phyloP scores from a whole-genome alignment of 169 alveolate species.

The Babesia microti region DNA sequence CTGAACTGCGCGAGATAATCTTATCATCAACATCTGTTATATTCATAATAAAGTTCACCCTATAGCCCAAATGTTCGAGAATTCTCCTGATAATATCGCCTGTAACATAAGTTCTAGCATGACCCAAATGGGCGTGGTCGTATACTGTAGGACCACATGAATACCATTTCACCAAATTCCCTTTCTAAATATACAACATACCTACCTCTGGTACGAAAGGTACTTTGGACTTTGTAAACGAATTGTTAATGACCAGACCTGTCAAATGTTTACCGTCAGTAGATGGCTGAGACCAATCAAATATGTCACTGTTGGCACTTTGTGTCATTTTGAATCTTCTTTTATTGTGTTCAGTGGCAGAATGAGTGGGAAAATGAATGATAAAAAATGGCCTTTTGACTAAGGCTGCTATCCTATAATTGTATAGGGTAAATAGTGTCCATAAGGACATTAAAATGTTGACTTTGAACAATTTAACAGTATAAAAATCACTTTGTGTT shows the following conservation, averaged over 20 bases:
- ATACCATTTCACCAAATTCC: constrained; percentile 75
- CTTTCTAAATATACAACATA: constrained; percentile 39
- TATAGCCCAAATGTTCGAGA: constrained; percentile 86
- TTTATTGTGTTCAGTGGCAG: no score
- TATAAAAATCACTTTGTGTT: no score
- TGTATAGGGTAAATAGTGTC: no score
- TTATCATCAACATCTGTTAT: constrained; percentile 98
- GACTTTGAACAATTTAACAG: no score
- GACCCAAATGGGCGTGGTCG: constrained; percentile 97
- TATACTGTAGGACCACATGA: constrained; percentile 94
- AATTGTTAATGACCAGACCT: constrained; percentile 48
- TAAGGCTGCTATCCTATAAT: no score
- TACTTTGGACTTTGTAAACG: constrained; percentile 51
- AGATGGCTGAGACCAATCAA: constrained; percentile 51
- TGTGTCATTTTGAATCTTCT: no score
- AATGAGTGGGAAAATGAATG: no score
- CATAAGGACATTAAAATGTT: no score
- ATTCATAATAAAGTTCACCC: constrained; percentile 87
- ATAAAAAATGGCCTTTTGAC: no score
- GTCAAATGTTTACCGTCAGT: constrained; percentile 48
- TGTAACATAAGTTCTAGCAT: constrained; percentile 94
- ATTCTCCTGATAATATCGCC: constrained; percentile 90
- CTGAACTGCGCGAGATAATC: constrained; percentile 74
- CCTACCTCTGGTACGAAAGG: constrained; percentile 64
- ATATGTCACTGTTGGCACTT: constrained; percentile 16